phyloP scores from a whole-genome alignment of 768 basidiomycete species.

The Crassisporium funariophilum region DNA sequence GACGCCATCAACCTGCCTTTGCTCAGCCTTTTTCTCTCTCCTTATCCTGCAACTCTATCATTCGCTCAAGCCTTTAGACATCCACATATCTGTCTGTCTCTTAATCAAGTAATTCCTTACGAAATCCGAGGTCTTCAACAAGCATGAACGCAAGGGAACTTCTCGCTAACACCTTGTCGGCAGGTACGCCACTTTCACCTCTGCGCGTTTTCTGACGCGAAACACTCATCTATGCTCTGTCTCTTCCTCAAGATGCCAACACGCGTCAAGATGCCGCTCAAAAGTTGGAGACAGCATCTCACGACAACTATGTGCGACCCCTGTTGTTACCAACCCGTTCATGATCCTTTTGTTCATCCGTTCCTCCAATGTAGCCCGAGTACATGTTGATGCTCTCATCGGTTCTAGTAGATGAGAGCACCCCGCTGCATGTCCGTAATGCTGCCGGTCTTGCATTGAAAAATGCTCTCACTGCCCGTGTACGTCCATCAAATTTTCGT shows the following conservation, averaged over 20 bases:
- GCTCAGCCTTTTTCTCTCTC: conserved; percentile 18
- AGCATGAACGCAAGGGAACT: conserved; percentile 91
- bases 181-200: conserved; percentile 57
- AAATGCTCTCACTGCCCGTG: conserved; percentile 89
- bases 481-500: conserved; percentile 48
- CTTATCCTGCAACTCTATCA: conserved; percentile 17
- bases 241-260: conserved; percentile 62
- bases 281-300: conserved; percentile 83
- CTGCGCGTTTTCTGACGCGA: conserved; percentile 31
- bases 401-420: conserved; percentile 78
- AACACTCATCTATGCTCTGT: conserved; percentile 22
- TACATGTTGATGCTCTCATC: conserved; percentile 91
- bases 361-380: conserved; percentile 61
- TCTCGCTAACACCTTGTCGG: conserved; percentile 89
- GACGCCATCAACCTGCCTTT: conserved; percentile 14
- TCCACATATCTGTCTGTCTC: conserved; percentile 8
- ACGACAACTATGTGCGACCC: conserved; percentile 84
- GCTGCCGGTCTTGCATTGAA: conserved; percentile 98
- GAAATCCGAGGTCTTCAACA: conserved; percentile 17
- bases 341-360: conserved; percentile 20
- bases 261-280: conserved; percentile 92
- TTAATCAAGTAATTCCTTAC: conserved; percentile 5
- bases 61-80: conserved; percentile 13
- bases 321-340: conserved; percentile 15
- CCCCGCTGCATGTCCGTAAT: conserved; percentile 76